A percentile compares a stretch with the other conserved stretches of the same genome.
Conservation (phyloP, 768 basidiomycete genomes). For the Boletus fagicola region DNA sequence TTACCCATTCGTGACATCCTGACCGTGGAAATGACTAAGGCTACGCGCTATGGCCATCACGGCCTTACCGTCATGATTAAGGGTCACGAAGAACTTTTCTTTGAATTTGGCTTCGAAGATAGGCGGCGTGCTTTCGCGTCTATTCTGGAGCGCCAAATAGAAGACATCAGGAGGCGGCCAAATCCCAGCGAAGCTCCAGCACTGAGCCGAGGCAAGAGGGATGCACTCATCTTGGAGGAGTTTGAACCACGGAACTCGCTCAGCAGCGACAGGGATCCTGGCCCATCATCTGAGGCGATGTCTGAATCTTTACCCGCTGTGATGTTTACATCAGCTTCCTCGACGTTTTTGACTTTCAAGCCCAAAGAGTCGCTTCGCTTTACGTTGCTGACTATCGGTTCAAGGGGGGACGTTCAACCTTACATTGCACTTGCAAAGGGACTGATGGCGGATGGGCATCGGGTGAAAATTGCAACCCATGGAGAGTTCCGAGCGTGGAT, state of each 20-base stretch:
- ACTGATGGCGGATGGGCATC: constrained; percentile 85
- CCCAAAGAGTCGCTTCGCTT: constrained; percentile 82
- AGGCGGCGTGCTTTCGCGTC: constrained; percentile 75
- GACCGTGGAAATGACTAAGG: constrained; percentile 78
- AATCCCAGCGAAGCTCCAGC: constrained; percentile 42
- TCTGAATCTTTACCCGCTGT: constrained; percentile 79
- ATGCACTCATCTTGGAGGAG: constrained; percentile 83
- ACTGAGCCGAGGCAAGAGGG: constrained; percentile 55
- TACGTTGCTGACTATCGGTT: constrained; percentile 95
- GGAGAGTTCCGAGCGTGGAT: constrained; percentile 95
- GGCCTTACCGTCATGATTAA: constrained; percentile 89
- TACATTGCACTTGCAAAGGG: constrained; percentile 96
- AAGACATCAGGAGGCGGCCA: constrained; percentile 56
- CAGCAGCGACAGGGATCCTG: constrained; percentile 39
- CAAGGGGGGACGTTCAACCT: constrained; percentile 95
- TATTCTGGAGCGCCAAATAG: constrained; percentile 78
- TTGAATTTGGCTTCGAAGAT: constrained; percentile 84
- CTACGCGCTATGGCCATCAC: constrained; percentile 85
- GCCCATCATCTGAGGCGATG: constrained; percentile 52
- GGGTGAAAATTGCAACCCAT: constrained; percentile 88
- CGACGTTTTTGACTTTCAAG: constrained; percentile 96
- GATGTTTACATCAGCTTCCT: constrained; percentile 96
- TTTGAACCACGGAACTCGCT: constrained; percentile 55
- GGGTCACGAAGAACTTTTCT: constrained; percentile 96
- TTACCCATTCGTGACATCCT: constrained; percentile 89